Conservation (phyloP, 2,329 filamentous ascomycete species). For the Fusarium ambrosium region DNA sequence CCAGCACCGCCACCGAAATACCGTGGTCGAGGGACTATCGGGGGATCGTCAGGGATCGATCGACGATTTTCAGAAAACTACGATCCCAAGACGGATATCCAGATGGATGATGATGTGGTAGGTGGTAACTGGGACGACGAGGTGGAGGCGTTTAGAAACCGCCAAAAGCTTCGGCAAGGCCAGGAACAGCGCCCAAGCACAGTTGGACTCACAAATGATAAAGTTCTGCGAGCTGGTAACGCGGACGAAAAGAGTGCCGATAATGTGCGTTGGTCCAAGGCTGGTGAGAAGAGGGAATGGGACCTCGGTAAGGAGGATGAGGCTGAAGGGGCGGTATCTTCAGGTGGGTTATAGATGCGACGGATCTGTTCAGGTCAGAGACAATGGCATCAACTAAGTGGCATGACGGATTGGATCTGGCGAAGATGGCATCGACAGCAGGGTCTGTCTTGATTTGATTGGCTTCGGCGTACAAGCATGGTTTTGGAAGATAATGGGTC, state of each 20-base stretch:
- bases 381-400: constrained; percentile 14
- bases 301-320: constrained; percentile 65
- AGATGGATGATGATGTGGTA: constrained; percentile 59
- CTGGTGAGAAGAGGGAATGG: constrained; percentile 74
- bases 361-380: constrained; percentile 17
- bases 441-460: constrained; percentile 23
- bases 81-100: constrained; percentile 69
- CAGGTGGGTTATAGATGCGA: constrained; percentile 20
- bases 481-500: neutral
- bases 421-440: constrained; percentile 5
- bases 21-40: constrained; percentile 78
- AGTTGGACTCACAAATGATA: constrained; percentile 83
- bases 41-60: constrained; percentile 78
- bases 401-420: constrained; percentile 32
- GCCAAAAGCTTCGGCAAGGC: constrained; percentile 81
- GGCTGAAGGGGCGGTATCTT: constrained; percentile 23
- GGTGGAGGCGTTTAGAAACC: constrained; percentile 82
- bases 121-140: constrained; percentile 84
- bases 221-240: constrained; percentile 73
- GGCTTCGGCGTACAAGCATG: constrained; percentile 11
- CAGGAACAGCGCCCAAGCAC: constrained; percentile 81
- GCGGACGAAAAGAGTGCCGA: constrained; percentile 70
- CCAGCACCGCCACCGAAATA: constrained; percentile 70
- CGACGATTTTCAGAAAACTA: constrained; percentile 80
- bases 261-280: constrained; percentile 79